A percentile compares a stretch with the other conserved stretches of the same genome.
Conservation (phyloP, 768 basidiomycete species). For the Mycena polygramma region DNA sequence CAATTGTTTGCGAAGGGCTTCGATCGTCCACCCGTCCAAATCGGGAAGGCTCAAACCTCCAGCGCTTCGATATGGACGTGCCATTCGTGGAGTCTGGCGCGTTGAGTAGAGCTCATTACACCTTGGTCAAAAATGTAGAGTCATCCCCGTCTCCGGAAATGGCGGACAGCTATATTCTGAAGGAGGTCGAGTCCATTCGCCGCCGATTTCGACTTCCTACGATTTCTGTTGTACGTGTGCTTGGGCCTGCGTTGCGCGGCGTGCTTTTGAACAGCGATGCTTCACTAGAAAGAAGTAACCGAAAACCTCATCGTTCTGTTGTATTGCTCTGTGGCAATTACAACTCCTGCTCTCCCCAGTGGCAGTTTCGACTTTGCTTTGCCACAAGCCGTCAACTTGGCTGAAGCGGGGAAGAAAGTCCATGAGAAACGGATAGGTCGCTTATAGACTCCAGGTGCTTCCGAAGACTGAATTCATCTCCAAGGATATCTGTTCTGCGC, state of each 20-base stretch:
- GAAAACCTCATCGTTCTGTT: constrained; percentile 78
- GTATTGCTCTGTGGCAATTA: constrained; percentile 71
- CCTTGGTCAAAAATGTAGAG: constrained; percentile 81
- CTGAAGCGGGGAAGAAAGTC: constrained; percentile 73
- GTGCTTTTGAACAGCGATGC: constrained; percentile 28
- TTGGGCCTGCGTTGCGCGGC: constrained; percentile 18
- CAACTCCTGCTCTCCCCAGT: constrained; percentile 55
- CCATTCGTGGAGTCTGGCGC: constrained; percentile 86
- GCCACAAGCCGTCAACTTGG: constrained; percentile 81
- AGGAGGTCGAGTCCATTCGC: constrained; percentile 72
- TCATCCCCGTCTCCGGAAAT: constrained; percentile 65
- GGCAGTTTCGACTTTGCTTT: constrained; percentile 79
- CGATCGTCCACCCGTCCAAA: constrained; percentile 7
- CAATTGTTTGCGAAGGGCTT: constrained; percentile 1
- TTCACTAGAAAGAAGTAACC: constrained; percentile 69
- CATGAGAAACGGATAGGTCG: constrained; percentile 78
- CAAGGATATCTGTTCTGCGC: constrained; percentile 85
- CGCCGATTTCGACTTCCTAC: constrained; percentile 62
- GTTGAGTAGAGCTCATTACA: constrained; percentile 79
- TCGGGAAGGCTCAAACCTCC: constrained; percentile 3
- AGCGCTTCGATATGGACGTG: constrained; percentile 68
- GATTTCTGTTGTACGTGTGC: constrained; percentile 66
- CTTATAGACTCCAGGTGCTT: neutral
- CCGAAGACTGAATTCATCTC: constrained; percentile 12
- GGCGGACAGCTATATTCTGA: constrained; percentile 71